A percentile compares a stretch with the other conserved stretches of the same genome.
phyloP scores from a whole-genome alignment of 1,284 basidiomycete genomes.

The Ustilago hordei region DNA sequence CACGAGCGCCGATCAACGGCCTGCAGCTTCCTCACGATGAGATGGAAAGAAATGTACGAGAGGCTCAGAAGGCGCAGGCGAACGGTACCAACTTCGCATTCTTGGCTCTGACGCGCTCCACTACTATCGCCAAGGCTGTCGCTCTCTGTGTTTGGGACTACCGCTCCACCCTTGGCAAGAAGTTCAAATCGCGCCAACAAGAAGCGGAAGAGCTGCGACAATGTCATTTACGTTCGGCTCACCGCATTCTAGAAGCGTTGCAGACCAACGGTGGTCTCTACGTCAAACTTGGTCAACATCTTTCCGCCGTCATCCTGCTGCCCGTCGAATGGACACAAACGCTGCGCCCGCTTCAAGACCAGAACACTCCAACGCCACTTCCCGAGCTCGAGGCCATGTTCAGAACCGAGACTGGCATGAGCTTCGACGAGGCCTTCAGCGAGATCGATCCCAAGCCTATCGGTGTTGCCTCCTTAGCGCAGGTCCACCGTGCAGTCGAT shows the following conservation, averaged over 20 bases:
- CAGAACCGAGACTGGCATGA: conserved; percentile 64
- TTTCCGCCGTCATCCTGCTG: conserved; percentile 78
- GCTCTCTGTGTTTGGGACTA: conserved; percentile 68
- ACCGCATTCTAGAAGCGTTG: conserved; percentile 62
- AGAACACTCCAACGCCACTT: conserved; percentile 67
- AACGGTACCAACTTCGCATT: conserved; percentile 56
- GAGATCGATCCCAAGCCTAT: conserved; percentile 90
- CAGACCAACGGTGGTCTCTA: conserved; percentile 87
- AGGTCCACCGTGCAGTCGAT: conserved; percentile 89
- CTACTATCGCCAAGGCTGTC: conserved; percentile 67
- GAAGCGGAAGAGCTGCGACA: conserved; percentile 59
- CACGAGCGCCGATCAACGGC: conserved; percentile 30
- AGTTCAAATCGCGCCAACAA: conserved; percentile 49
- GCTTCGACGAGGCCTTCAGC: conserved; percentile 71
- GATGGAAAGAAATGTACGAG: conserved; percentile 54
- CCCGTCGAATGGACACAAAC: conserved; percentile 79
- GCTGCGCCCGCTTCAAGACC: conserved; percentile 74
- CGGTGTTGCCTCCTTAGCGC: conserved; percentile 91
- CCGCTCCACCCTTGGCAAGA: conserved; percentile 59
- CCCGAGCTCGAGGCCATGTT: conserved; percentile 68
- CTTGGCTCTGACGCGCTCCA: conserved; percentile 61
- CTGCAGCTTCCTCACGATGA: conserved; percentile 54
- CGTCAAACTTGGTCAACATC: conserved; percentile 79
- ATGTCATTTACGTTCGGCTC: conserved; percentile 67
- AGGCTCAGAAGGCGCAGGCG: conserved; percentile 55